A percentile compares a stretch with the other conserved stretches of the same genome.
phyloP scores from a whole-genome alignment of 208 protist genomes.

The Leptomonas seymouri region DNA sequence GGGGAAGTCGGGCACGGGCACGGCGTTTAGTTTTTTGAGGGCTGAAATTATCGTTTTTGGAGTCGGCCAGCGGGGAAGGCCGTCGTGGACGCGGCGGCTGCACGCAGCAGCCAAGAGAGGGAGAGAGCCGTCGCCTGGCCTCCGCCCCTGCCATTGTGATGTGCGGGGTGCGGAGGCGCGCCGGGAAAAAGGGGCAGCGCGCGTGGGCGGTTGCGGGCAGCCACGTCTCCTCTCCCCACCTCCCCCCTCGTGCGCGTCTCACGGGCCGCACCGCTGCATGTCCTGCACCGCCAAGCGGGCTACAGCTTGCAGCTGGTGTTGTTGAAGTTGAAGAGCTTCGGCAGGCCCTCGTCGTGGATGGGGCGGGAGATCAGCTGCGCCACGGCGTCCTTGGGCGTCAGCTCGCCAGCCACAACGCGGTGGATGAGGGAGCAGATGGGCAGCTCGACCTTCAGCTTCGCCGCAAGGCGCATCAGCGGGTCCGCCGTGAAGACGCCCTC shows the following conservation, averaged over 20 bases:
- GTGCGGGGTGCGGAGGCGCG: too few species aligned
- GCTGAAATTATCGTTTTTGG: background rate
- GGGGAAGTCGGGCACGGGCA: background rate
- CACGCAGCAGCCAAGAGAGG: background rate
- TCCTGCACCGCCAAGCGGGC: background rate
- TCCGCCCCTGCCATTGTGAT: too few species aligned
- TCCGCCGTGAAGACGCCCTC: slow-evolving; percentile 82
- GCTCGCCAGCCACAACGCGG: slow-evolving; percentile 62
- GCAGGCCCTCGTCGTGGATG: slow-evolving; percentile 69
- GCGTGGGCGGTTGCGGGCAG: too few species aligned
- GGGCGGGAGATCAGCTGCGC: slow-evolving; percentile 23
- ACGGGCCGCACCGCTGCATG: background rate
- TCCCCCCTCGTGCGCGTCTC: background rate
- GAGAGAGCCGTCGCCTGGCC: too few species aligned
- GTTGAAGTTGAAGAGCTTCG: slow-evolving; percentile 37
- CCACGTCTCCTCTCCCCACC: too few species aligned
- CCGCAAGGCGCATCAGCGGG: slow-evolving; percentile 66
- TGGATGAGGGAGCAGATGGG: slow-evolving; percentile 78
- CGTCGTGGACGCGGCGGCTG: background rate
- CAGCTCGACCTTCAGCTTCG: slow-evolving; percentile 56
- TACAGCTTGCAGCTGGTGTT: slow-evolving; percentile 31
- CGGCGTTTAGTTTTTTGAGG: background rate
- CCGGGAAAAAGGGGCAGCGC: too few species aligned
- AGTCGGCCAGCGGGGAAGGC: slow-evolving; percentile 1
- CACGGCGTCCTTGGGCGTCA: slow-evolving; percentile 35